phyloP scores from a whole-genome alignment of 2,329 filamentous ascomycete genomes.

The Mycocentrospora acerina region DNA sequence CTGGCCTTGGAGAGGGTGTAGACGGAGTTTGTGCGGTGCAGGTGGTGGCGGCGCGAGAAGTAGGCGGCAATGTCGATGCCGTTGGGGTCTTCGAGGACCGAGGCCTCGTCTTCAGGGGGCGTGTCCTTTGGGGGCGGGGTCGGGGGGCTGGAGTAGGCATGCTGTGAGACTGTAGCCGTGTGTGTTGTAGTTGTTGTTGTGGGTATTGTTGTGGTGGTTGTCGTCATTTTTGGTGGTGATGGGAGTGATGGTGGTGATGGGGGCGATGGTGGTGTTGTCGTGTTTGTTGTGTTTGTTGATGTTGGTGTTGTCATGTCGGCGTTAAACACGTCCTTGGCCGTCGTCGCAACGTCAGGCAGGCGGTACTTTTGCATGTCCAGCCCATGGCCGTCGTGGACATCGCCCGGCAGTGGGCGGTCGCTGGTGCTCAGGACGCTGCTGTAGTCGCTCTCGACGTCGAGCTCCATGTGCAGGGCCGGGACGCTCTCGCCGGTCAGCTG shows the following conservation, averaged over 20 bases:
- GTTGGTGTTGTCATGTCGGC: too few relatives aligned
- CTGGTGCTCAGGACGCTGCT: slow-evolving; percentile 55
- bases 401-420: slow-evolving; percentile 54
- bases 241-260: slow-evolving; percentile 2
- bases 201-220: neutral
- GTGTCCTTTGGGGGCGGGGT: slow-evolving; percentile 56
- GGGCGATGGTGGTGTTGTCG: neutral
- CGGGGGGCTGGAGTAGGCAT: slow-evolving; percentile 55
- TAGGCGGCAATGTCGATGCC: slow-evolving; percentile 59
- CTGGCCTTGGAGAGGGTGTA: slow-evolving; percentile 91
- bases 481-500: slow-evolving; percentile 42
- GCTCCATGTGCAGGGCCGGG: slow-evolving; percentile 41
- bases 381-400: slow-evolving; percentile 51
- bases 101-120: slow-evolving; percentile 24
- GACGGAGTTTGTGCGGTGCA: slow-evolving; percentile 72
- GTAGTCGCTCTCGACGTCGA: slow-evolving; percentile 48
- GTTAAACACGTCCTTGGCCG: too few relatives aligned
- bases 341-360: slow-evolving; percentile 63
- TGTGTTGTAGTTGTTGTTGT: slow-evolving; percentile 4
- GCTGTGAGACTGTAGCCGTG: slow-evolving; percentile 46
- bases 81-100: slow-evolving; percentile 36
- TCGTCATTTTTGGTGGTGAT: slow-evolving; percentile 13
- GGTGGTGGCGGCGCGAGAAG: slow-evolving; percentile 64
- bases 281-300: neutral
- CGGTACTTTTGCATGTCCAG: slow-evolving; percentile 76